Evolutionary conservation across 305 asterid genomes (phyloP), one percentile per base, ranked within the genome.

Genomic region (Vinca major): DNA sequence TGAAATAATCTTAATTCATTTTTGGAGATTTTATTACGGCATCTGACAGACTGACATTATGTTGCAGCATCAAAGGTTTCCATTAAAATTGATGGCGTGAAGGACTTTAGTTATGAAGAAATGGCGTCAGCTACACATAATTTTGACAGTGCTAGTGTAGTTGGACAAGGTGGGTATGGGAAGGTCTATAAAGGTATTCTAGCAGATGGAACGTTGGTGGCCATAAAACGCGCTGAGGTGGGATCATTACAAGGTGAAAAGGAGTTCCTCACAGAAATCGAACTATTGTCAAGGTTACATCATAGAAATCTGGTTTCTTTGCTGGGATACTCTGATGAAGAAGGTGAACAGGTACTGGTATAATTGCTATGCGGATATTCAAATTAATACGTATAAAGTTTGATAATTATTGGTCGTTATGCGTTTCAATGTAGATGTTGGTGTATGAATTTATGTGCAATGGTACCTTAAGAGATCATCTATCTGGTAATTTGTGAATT

Each of bases 101-200:
- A 84, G 82, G 91, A 81, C 71, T 94, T 89, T 83, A 73, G 78
- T 21, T 91, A 72, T 72, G 65, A 78, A 66, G 98, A 94, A 79
- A 56, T 94, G 89, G 83, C 86, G 54, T 73, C 20, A 20, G 96
- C 98, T 4, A 91, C 99, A 6, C 82, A 74, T 60, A 78, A 81
- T 74, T 94, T 94, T 67, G 58, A 79, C 52, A 47, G 48, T 84
- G 74, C 86, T 17, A 88, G 87, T 16, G 74, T 81, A 57, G 90
- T 89, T 44, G 99, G 99, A 62, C 83, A 86, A 75, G 99, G 99
- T 73, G 99, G 99, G 40, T 94, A 91, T 47, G 99, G 99, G 21
- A 86, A 81, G 72, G 99, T 94, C 47, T 88, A 91, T 60, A 82
- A 81, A 83, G 98, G 99, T 69, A 79, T 80, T 80, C 86, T 94